Base-by-base conservation (phyloP, 495 filamentous ascomycete species). In the Neurospora sp. region DNA sequence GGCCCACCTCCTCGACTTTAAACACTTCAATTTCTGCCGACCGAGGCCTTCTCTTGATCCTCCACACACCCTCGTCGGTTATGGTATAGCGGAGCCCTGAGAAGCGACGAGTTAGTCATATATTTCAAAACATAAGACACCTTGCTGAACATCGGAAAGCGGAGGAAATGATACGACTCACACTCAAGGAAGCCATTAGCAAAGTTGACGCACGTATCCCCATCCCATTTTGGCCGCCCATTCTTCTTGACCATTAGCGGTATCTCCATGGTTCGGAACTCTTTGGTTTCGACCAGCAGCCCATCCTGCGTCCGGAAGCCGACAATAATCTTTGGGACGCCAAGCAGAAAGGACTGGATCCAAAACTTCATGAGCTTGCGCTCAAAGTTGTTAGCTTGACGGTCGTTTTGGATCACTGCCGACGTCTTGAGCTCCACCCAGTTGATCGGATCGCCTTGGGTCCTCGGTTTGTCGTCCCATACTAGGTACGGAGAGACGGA, bases 371-470 rank as follows among this genome's bases (percentile, higher is more conserved):
- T 85, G 42, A 98, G 85, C 79, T 98, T 98, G 12, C 91, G 87
- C 80, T 99, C 93, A 76, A 91, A 97, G 70, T 90, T 92, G 20
- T 90, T 73, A 79, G 88, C 84, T 73, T 93, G 91, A 41, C 88
- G 86, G 1, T 90, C 85, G 41, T 83, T 86, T 37, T 82, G 82
- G 41, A 92, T 90, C 72, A 91, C 89, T n/a, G 89, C 90, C 2
- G 88, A 88, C 0, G 96, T 98, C 79, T 99, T 99, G 69, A 99
- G 85, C 80, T 99, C 96, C 17, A 99, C 90, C 90, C 94, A 99
- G 73, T 95, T 90, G 70, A 93, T 92, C 2, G 91, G 89, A 5
- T 85, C 84, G 42, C 89, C 88, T 69, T 86, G 86, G 40, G 87
- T 82, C 0, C 76, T 80, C 0, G 94, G 92, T 78, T 94, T 95